Percentiles rank a stretch among this genome's conserved stretches.
phyloP scores from a whole-genome alignment of 441 rosid genomes.

The Jatropha podagrica region DNA sequence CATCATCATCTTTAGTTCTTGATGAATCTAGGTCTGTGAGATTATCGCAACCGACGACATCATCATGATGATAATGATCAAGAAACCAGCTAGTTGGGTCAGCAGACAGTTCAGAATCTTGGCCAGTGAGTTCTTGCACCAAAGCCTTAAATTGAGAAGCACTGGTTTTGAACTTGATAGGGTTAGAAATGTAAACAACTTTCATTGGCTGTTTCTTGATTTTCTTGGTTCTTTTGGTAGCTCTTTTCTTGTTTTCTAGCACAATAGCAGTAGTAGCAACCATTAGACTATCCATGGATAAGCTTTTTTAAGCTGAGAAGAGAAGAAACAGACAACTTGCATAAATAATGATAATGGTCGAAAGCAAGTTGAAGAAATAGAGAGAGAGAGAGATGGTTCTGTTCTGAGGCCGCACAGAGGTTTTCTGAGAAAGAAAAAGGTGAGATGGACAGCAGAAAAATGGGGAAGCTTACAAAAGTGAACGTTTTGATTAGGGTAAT shows the following conservation, averaged over 20 bases:
- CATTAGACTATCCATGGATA: conserved; percentile 20
- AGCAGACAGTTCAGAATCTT: conserved; percentile 44
- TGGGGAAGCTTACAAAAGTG: background rate
- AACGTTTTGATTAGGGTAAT: conserved; percentile 13
- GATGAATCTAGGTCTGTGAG: conserved; percentile 20
- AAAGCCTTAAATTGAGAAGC: conserved; percentile 52
- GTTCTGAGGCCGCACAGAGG: background rate
- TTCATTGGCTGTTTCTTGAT: conserved; percentile 40
- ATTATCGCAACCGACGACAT: conserved; percentile 5
- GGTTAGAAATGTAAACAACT: conserved; percentile 68
- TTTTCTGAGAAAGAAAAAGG: background rate
- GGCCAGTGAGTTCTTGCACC: conserved; percentile 67
- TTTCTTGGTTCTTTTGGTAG: conserved; percentile 22
- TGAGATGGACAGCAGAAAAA: conserved; percentile 1
- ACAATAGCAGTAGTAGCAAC: conserved; percentile 1
- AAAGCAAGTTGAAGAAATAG: background rate
- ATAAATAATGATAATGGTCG: background rate
- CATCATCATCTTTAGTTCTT: background rate
- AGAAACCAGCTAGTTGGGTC: conserved; percentile 9
- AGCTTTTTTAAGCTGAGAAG: background rate
- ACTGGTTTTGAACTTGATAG: conserved; percentile 47
- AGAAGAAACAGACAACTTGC: too few relatives aligned
- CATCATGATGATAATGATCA: conserved; percentile 8
- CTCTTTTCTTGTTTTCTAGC: conserved; percentile 13
- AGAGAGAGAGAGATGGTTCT: background rate